Evolutionary conservation across 495 filamentous ascomycete species (phyloP).

Genomic region (Gamarada debralockiae): DNA sequence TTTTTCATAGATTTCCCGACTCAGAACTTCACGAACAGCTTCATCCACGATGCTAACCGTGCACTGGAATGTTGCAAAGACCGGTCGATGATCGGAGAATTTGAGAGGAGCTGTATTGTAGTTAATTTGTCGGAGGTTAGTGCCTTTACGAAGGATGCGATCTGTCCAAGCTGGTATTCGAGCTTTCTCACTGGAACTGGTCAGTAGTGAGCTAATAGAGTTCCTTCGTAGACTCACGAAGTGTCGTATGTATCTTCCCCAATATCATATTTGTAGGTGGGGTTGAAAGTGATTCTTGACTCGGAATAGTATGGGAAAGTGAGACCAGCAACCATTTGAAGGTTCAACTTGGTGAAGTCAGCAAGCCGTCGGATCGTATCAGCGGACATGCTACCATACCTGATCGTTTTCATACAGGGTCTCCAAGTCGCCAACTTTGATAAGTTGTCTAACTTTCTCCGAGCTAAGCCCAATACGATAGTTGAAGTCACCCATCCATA

Average conservation of each 20-base stretch:
- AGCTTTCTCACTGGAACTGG: constrained; percentile 61
- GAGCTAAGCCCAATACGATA: constrained; percentile 88
- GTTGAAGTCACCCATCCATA: constrained; percentile 99
- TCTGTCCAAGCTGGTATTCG: constrained; percentile 98
- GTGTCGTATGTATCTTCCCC: constrained; percentile 86
- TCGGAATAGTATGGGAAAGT: constrained; percentile 92
- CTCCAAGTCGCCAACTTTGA: constrained; percentile 65
- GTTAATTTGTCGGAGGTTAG: constrained; percentile 71
- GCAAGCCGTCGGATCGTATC: no score
- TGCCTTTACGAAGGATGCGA: constrained; percentile 81
- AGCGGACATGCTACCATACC: constrained; percentile 38
- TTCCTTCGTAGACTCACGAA: constrained; percentile 49
- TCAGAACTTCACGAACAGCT: constrained; percentile 61
- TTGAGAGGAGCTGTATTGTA: constrained; percentile 75
- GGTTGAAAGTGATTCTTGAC: constrained; percentile 75
- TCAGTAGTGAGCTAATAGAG: background rate
- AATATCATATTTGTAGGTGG: constrained; percentile 94
- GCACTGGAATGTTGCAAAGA: constrained; percentile 85
- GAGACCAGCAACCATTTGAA: constrained; percentile 91
- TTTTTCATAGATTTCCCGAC: constrained; percentile 65
- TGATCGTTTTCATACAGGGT: constrained; percentile 92
- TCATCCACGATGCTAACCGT: constrained; percentile 77
- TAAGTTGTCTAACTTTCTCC: constrained; percentile 71
- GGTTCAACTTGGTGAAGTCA: constrained; percentile 54
- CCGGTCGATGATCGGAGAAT: constrained; percentile 92